These are phyloP conservation scores for Geosmithia flava DNA, from an alignment of 2,329 filamentous ascomycete species.

Conservation along the genomic window DNA sequence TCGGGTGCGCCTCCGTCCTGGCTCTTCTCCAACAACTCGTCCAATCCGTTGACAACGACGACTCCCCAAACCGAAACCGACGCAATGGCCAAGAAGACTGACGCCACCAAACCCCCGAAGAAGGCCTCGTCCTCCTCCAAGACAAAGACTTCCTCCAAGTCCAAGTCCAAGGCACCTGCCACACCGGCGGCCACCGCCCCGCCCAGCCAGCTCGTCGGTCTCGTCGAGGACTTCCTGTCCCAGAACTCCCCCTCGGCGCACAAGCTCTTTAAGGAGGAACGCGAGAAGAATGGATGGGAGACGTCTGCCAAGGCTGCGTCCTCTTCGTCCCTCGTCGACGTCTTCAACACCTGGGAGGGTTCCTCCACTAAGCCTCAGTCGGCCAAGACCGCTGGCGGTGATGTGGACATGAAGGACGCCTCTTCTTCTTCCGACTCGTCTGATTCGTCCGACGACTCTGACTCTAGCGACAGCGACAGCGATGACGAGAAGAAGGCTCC, in stretches of 20 bases:
- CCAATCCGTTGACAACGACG: conserved; percentile 7
- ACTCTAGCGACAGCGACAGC: conserved; percentile 8
- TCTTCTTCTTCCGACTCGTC: conserved; percentile 13
- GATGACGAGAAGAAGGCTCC: conserved; percentile 7
- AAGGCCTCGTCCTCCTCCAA: conserved; percentile 5
- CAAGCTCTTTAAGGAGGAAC: conserved; percentile 50
- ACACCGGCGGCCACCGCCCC: conserved; percentile 15
- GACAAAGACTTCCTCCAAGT: conserved; percentile 4
- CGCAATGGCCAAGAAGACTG: conserved; percentile 21
- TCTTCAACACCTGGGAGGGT: conserved; percentile 38
- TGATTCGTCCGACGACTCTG: conserved; percentile 15
- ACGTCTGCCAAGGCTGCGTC: conserved; percentile 12
- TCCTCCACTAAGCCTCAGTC: conserved; percentile 10
- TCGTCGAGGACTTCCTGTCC: conserved; percentile 55
- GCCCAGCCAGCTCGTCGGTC: conserved; percentile 49
- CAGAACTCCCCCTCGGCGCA: conserved; percentile 8
- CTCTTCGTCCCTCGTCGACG: conserved; percentile 32
- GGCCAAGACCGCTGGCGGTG: conserved; percentile 14
- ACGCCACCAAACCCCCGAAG: conserved; percentile 9
- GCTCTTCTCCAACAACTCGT: conserved; percentile 29
- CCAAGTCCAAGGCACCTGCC: background rate
- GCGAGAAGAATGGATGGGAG: conserved; percentile 37
- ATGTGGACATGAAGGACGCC: conserved; percentile 36
- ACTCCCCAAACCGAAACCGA: conserved; percentile 6
- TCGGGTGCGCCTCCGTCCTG: conserved; percentile 22